Conservation (phyloP, 139 green algal genomes). For the Microglena sp. region DNA sequence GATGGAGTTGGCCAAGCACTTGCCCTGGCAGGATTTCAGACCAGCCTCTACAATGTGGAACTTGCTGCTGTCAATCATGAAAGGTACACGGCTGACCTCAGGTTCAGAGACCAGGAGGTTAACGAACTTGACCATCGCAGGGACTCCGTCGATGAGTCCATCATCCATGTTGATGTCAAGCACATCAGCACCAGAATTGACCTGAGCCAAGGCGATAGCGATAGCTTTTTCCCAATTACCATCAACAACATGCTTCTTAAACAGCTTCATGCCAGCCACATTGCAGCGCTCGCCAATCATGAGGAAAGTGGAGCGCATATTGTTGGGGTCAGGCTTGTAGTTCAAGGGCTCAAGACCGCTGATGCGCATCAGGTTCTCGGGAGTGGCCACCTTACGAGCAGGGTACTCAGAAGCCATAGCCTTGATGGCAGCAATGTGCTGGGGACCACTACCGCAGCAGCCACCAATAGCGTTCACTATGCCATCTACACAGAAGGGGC, state of each 20-base stretch:
- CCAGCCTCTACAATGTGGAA: slow-evolving; percentile 95
- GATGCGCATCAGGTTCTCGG: slow-evolving; percentile 77
- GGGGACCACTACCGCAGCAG: slow-evolving; percentile 84
- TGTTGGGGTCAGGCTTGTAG: slow-evolving; percentile 65
- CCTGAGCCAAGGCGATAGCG: slow-evolving; percentile 62
- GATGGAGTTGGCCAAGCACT: slow-evolving; percentile 98
- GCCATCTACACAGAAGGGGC: slow-evolving; percentile 78
- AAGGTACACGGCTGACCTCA: slow-evolving; percentile 86
- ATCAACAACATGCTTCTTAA: slow-evolving; percentile 95
- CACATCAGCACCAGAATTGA: slow-evolving; percentile 67
- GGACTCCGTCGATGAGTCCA: slow-evolving; percentile 88
- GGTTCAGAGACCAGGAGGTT: slow-evolving; percentile 95
- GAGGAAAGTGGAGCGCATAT: slow-evolving; percentile 85
- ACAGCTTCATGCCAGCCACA: slow-evolving; percentile 86
- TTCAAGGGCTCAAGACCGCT: slow-evolving; percentile 90
- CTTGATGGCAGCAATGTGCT: slow-evolving; percentile 84
- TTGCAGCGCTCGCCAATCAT: slow-evolving; percentile 97
- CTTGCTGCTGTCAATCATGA: slow-evolving; percentile 98
- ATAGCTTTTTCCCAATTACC: slow-evolving; percentile 91
- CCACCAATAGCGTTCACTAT: slow-evolving; percentile 92
- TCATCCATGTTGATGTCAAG: slow-evolving; percentile 99
- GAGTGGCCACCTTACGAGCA: slow-evolving; percentile 43
- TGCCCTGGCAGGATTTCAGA: slow-evolving; percentile 90
- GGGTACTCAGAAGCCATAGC: slow-evolving; percentile 55
- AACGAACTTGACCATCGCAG: slow-evolving; percentile 92